These are phyloP conservation scores for Hypoxylon sp. DNA, from an alignment of 2,329 filamentous ascomycete genomes.

Conservation along the genomic window DNA sequence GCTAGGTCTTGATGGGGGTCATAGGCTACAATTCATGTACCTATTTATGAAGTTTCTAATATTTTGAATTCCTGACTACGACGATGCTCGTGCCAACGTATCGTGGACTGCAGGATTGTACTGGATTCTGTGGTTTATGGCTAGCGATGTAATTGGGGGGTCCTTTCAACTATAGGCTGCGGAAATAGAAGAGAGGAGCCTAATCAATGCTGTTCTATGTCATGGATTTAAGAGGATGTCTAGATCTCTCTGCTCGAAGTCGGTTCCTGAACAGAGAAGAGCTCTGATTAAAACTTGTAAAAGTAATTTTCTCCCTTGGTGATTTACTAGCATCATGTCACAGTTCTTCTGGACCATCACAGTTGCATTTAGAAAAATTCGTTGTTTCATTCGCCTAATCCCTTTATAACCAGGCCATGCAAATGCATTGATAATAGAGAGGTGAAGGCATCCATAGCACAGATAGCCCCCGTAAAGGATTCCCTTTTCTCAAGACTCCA, in stretches of 20 bases:
- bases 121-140: neutral
- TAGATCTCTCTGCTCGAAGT: neutral
- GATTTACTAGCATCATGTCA: slow-evolving; percentile 13
- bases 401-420: slow-evolving; percentile 68
- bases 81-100: neutral
- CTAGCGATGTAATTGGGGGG: neutral
- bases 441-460: slow-evolving; percentile 52
- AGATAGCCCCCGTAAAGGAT: slow-evolving; percentile 53
- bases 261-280: neutral
- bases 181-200: no score
- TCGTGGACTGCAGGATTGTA: neutral
- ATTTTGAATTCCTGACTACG: neutral
- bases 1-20: neutral
- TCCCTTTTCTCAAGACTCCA: slow-evolving; percentile 56
- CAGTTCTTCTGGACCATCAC: slow-evolving; percentile 2
- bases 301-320: neutral
- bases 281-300: neutral
- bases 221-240: neutral
- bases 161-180: neutral
- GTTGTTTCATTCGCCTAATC: slow-evolving; percentile 69
- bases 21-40: neutral
- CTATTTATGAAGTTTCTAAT: neutral
- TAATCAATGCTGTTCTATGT: no score
- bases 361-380: slow-evolving; percentile 55
- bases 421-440: slow-evolving; percentile 64